A percentile compares a stretch with the other conserved stretches of the same genome.
Evolutionary conservation across 371 early-diverging fungal species (phyloP).

Genomic region (Lichtheimia ornata): DNA sequence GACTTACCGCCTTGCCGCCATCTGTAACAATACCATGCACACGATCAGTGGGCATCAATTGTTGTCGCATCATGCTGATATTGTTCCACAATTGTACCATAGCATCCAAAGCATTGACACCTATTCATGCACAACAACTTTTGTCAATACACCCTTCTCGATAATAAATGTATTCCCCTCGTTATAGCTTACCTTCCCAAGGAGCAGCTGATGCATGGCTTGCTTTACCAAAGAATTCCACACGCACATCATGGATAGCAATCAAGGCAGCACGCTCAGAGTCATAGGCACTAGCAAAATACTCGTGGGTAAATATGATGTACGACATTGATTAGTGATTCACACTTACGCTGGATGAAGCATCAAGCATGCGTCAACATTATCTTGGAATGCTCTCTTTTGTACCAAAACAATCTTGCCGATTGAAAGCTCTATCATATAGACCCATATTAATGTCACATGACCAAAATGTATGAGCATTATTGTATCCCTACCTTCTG

Average conservation of each 20-base stretch:
- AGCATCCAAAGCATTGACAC: slow-evolving; percentile 72
- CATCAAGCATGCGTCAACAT: slow-evolving; percentile 71
- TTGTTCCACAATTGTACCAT: slow-evolving; percentile 52
- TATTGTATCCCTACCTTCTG: slow-evolving; percentile 40
- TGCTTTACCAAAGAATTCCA: slow-evolving; percentile 62
- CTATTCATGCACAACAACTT: background rate
- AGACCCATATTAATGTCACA: background rate
- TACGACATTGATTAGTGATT: background rate
- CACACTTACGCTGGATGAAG: slow-evolving; percentile 61
- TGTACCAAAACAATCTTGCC: slow-evolving; percentile 72
- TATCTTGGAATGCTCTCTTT: slow-evolving; percentile 58
- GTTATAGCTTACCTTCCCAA: slow-evolving; percentile 57
- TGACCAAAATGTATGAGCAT: too few relatives aligned
- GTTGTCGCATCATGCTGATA: slow-evolving; percentile 69
- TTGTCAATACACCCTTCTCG: too few relatives aligned
- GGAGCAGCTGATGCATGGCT: slow-evolving; percentile 64
- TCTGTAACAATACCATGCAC: slow-evolving; percentile 73
- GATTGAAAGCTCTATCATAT: slow-evolving; percentile 37
- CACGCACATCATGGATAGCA: slow-evolving; percentile 38
- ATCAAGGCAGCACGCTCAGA: slow-evolving; percentile 27
- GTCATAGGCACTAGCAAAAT: slow-evolving; percentile 14
- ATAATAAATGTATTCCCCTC: background rate
- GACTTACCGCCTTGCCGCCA: slow-evolving; percentile 60
- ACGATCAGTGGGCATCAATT: slow-evolving; percentile 56
- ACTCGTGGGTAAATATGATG: background rate